Base-by-base conservation (phyloP, 2,329 filamentous ascomycete species). In the Lojkania enalia region DNA sequence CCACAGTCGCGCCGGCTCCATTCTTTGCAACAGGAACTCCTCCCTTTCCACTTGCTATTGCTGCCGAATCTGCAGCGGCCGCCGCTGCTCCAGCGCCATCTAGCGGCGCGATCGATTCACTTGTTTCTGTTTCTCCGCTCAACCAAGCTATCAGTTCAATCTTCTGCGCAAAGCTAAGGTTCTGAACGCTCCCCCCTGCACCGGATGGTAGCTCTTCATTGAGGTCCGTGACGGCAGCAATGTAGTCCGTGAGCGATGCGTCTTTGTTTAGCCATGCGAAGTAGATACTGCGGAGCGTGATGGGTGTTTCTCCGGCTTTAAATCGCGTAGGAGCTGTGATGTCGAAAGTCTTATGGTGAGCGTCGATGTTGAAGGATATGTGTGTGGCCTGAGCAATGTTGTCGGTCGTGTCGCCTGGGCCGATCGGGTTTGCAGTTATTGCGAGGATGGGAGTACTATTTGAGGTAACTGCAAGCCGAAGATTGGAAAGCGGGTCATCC, bases 241-340 rank as follows among this genome's bases (percentile, higher is more conserved):
- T 94, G 78, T 97, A 97, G 60, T 95, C 90, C 9, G 88, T 87
- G 55, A 95, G 90, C 42, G 87, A 84, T 43, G 87, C 84, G 74
- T 97, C 92, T 70, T 90, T 90, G 73, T 96, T 95, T 62, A 88
- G 79, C 90, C 90, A 99, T 44, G 90, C 90, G 66, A 97, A 96
- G 76, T 92, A 96, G 72, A 96, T 92, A 68, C 87, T 94, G 66
- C 94, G 90, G 57, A 99, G 78, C 67, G 96, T 89, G 61, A 96
- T 85, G 3, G 86, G 79, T 44, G 78, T 77, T 59, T 81, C 62
- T 23, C 71, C 71, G 15, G 89, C 91, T 49, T 88, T 80, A 75
- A 97, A 97, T 60, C 94, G 89, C 56, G 94, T 99, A 7, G 85
- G 79, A 12, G 81, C 79, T 39, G 82, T 83, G 54, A 96, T 81